Evolutionary conservation across 192 early-diverging fungal genomes (phyloP).

Genomic region (Coemansia sp.): DNA sequence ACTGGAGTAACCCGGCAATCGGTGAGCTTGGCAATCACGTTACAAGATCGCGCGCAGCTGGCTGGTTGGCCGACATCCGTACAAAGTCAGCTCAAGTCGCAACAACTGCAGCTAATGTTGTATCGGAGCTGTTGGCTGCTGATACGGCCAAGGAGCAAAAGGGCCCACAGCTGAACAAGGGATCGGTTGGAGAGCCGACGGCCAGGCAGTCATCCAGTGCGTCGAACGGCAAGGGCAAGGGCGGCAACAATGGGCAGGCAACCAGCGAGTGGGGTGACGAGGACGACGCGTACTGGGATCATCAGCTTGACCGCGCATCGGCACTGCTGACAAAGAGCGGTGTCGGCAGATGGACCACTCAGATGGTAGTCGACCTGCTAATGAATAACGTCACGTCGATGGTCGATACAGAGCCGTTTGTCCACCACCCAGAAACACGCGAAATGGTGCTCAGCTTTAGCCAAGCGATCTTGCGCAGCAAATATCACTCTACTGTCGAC

Average conservation of each 20-base stretch:
- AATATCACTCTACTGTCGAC: constrained; percentile 88
- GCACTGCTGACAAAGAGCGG: constrained; percentile 92
- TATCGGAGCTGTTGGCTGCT: constrained; percentile 38
- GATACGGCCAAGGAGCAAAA: constrained; percentile 50
- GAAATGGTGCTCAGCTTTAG: constrained; percentile 79
- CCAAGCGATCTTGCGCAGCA: constrained; percentile 79
- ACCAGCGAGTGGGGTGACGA: constrained; percentile 40
- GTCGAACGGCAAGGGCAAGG: background rate
- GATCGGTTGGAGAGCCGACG: background rate
- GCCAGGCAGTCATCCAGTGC: background rate
- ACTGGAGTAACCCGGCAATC: constrained; percentile 83
- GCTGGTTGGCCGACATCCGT: constrained; percentile 41
- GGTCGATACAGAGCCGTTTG: constrained; percentile 80
- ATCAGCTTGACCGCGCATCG: constrained; percentile 78
- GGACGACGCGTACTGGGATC: constrained; percentile 72
- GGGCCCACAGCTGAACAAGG: constrained; percentile 30
- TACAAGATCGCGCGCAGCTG: constrained; percentile 48
- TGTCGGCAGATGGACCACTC: constrained; percentile 86
- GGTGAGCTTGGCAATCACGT: constrained; percentile 65
- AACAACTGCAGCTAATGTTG: constrained; percentile 23
- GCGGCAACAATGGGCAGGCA: background rate
- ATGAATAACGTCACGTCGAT: constrained; percentile 78
- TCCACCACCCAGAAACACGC: constrained; percentile 79
- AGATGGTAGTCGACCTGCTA: constrained; percentile 88
- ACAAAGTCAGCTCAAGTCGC: constrained; percentile 29